Evolutionary conservation across 345 rosid species (phyloP).

Genomic region (Brassica carinata): DNA sequence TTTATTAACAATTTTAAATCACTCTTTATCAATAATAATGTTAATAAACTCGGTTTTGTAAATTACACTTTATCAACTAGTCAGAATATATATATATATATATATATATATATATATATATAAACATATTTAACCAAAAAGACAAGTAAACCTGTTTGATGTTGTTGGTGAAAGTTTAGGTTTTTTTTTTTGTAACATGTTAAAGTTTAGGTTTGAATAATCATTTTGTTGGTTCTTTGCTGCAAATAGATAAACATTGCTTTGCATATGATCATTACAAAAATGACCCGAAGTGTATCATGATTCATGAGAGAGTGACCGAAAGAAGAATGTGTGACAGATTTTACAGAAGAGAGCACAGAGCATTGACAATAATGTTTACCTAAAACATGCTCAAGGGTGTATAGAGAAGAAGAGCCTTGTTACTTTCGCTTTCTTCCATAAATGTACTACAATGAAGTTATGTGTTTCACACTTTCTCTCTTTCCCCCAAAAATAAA

Average conservation of each 20-base stretch:
- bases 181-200: too few relatives aligned
- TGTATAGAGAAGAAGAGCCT: conserved; percentile 23
- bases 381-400: conserved; percentile 35
- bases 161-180: background rate
- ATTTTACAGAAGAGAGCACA: conserved; percentile 20
- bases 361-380: background rate
- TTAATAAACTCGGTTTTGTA: background rate
- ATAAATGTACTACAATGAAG: conserved; percentile 11
- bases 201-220: background rate
- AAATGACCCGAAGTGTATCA: background rate
- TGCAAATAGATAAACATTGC: background rate
- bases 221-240: background rate
- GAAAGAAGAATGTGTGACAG: conserved; percentile 3
- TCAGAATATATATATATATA: too few relatives aligned
- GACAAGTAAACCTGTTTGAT: background rate
- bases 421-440: conserved; percentile 11
- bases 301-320: background rate
- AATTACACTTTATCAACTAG: background rate
- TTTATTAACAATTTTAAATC: background rate
- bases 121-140: background rate
- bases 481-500: conserved; percentile 22
- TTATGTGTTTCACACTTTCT: conserved; percentile 4
- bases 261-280: conserved; percentile 10
- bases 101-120: too few relatives aligned
- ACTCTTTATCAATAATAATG: background rate